phyloP scores from a whole-genome alignment of 306 rosid genomes.

The Malus orientalis region DNA sequence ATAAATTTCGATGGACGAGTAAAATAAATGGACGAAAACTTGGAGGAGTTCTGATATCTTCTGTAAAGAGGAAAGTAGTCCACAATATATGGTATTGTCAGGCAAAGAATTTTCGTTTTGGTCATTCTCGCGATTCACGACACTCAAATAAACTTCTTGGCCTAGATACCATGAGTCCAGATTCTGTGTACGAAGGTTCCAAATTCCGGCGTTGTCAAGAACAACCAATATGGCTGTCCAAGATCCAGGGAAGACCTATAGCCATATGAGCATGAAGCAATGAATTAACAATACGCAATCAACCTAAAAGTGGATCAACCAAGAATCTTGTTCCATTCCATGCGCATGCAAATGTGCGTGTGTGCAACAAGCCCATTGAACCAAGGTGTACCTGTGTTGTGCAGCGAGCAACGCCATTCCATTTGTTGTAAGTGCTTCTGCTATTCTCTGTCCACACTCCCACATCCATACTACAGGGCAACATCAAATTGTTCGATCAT shows the following conservation, averaged over 20 bases:
- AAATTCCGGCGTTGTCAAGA: conserved; percentile 82
- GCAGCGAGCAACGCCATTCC: conserved; percentile 80
- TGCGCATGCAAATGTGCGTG: background rate
- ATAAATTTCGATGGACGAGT: background rate
- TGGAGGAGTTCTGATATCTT: conserved; percentile 15
- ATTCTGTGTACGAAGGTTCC: conserved; percentile 88
- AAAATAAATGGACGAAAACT: background rate
- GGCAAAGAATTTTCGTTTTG: conserved; percentile 44
- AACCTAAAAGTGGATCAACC: background rate
- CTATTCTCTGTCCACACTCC: conserved; percentile 88
- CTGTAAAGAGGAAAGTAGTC: conserved; percentile 77
- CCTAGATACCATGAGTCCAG: conserved; percentile 89
- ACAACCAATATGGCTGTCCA: conserved; percentile 90
- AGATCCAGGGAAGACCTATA: conserved; percentile 87
- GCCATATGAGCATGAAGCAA: conserved; percentile 2
- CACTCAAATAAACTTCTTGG: conserved; percentile 70
- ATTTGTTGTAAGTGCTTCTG: conserved; percentile 70
- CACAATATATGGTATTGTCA: conserved; percentile 67
- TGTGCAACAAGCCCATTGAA: background rate
- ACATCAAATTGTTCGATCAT: conserved; percentile 11
- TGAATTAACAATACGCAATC: background rate
- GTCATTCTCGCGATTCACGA: conserved; percentile 62
- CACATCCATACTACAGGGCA: conserved; percentile 66
- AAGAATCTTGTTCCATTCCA: background rate
- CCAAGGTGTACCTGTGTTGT: conserved; percentile 54